Evolutionary conservation across 305 asterid genomes (phyloP), one percentile per base, ranked within the genome.

Genomic region (Petunia hybrid): DNA sequence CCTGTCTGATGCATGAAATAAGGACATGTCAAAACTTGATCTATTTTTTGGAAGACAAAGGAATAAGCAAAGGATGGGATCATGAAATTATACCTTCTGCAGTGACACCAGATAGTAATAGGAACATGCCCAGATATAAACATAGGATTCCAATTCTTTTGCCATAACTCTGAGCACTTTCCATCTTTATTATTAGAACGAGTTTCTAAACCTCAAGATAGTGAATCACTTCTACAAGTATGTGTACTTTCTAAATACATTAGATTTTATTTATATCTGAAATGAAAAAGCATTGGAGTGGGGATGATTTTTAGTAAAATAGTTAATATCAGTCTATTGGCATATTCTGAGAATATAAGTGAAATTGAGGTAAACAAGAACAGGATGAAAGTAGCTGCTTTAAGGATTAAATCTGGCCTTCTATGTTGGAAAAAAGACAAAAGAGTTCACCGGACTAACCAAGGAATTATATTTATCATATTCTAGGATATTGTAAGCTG

Each of bases 1-100:
- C 77, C 1, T 86, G 64, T 88, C 95, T 89, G 88, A 65, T 65
- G 35, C n/a, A 41, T 42, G 77, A 75, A 80, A 59, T 2, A 22
- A 16, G 66, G 38, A 53, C 51, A 22, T 42, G 10, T 78, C 31
- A 59, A 48, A 31, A 6, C 13, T 41, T 48, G 6, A 39, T 35
- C 4, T n/a, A n/a, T 38, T 16, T 62, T 38, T n/a, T 22, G 2
- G 35, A 43, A 76, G 1, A 12, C 2, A 41, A 46, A 22, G 31
- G 1, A 16, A 67, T 2, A 6, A 8, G 6, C 42, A 16, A 4
- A 66, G 67, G 12, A 35, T 12, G 2, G 5, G 4, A 36, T 38
- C 1, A 8, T 31, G 43, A 14, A 70, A 39, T 1, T n/a, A 35
- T 61, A 83, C 85, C 36, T 53, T 71, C 83, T 1, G 83, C 83